Conservation (phyloP, 192 early-diverging fungal genomes). For the Coemansia sp. region DNA sequence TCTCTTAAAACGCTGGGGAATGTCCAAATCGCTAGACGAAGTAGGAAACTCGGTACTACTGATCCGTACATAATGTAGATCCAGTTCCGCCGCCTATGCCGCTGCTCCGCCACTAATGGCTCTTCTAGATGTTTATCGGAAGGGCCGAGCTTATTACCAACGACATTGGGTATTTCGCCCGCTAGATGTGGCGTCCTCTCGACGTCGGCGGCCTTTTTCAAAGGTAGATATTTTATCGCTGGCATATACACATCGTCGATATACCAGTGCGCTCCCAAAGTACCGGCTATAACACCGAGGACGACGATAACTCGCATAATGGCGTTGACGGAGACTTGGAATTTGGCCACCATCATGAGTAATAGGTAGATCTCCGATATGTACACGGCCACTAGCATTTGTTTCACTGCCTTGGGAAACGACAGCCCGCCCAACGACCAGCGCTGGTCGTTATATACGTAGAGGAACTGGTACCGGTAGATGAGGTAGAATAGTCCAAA, state of each 20-base stretch:
- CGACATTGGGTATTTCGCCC: conserved; percentile 37
- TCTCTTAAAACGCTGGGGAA: conserved; percentile 9
- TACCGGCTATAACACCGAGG: conserved; percentile 51
- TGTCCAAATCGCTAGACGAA: conserved; percentile 13
- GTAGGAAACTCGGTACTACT: conserved; percentile 21
- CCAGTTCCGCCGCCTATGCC: conserved; percentile 15
- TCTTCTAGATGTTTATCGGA: not conserved
- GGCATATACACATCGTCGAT: conserved; percentile 63
- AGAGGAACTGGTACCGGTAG: conserved; percentile 84
- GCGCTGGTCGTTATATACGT: conserved; percentile 66
- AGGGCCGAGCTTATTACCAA: not conserved
- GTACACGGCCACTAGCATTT: conserved; percentile 74
- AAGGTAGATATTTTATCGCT: conserved; percentile 57
- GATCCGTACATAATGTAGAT: conserved; percentile 44
- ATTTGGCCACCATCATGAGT: conserved; percentile 68
- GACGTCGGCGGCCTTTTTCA: conserved; percentile 40
- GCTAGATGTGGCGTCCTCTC: conserved; percentile 29
- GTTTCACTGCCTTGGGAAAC: conserved; percentile 66
- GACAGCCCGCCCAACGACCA: conserved; percentile 68
- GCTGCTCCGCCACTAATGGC: not conserved
- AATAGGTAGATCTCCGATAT: conserved; percentile 78
- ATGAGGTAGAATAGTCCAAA: conserved; percentile 78
- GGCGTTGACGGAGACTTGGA: conserved; percentile 52
- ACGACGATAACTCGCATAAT: conserved; percentile 57
- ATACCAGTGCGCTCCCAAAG: conserved; percentile 58